Evolutionary conservation across 2,329 filamentous ascomycete genomes (phyloP), one percentile per base, ranked within the genome.

Genomic region (Ustulina deusta): DNA sequence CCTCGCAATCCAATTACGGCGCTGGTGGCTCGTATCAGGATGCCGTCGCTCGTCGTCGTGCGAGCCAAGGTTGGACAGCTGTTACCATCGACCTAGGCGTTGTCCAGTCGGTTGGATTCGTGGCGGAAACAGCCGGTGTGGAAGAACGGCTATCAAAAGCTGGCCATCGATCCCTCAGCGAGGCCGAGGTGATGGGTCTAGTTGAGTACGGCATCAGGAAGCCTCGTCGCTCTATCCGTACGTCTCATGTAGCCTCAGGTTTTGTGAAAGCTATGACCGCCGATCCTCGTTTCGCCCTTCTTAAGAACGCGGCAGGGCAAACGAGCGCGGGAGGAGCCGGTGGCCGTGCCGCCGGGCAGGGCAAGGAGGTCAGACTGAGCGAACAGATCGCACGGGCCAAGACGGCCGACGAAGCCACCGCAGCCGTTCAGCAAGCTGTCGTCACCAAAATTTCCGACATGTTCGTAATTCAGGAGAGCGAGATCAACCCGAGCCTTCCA

Each of bases 361-460:
- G 46, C 15, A 61, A 38, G 38, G 46, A 51, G n/a, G 38, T 44
- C 34, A 61, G 42, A 27, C 34, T 61, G 10, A 61, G 44, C 27
- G 59, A 61, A n/a, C 59, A 61, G 46, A 66, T 66, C 27, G 59
- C 46, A n/a, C 59, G 63, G 20, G 46, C 64, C 27, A 66, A 59
- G 59, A 58, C 64, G 0, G 64, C 59, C 3, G 64, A 66, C 7
- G 59, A 66, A 48, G 64, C 59, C 15, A 51, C 55, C 9, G 20
- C 59, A 29, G 46, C 44, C 9, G 64, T 66, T 13, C 59, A 57
- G 48, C 25, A 48, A 25, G 63, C 54, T 20, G 60, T 63, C n/a
- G 51, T 56, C 15, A n/a, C 46, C 7, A 71, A 70, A 44, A 25
- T 73, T 17, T 60, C 62, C 2, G 60, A 65, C 6, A 69, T 74